phyloP scores from a whole-genome alignment of 140 eudicot species.

The Oenanthe javanica region DNA sequence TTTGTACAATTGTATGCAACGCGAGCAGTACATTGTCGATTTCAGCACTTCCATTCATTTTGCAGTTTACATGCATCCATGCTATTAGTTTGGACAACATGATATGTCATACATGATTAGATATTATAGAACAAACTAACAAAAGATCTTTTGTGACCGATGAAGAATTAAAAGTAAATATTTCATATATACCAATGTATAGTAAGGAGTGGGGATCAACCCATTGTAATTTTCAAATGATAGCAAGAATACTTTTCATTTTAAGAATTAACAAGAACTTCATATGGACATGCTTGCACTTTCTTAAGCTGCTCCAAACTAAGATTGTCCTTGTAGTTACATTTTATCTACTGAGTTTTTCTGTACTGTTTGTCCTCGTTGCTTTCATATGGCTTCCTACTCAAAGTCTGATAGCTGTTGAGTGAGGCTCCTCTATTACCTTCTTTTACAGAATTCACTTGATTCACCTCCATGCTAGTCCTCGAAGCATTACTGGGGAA shows the following conservation, averaged over 20 bases:
- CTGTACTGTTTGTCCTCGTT: constrained; percentile 24
- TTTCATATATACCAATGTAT: neutral
- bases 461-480: neutral
- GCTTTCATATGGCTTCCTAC: constrained; percentile 43
- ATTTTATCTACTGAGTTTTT: constrained; percentile 31
- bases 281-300: neutral
- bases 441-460: neutral
- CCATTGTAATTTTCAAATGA: neutral
- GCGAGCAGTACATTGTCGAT: no score
- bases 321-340: constrained; percentile 46
- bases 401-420: constrained; percentile 6
- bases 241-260: neutral
- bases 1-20: no score
- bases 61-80: no score
- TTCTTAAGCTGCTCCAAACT: constrained; percentile 50
- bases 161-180: no score
- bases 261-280: no score
- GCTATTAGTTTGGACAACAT: no score
- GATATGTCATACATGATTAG: no score
- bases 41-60: no score
- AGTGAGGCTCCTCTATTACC: neutral
- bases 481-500: neutral
- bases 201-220: neutral
- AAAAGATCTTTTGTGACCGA: neutral
- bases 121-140: neutral